Evolutionary conservation across 2,329 filamentous ascomycete species (phyloP).

Genomic region (Scedosporium aurantiacum): DNA sequence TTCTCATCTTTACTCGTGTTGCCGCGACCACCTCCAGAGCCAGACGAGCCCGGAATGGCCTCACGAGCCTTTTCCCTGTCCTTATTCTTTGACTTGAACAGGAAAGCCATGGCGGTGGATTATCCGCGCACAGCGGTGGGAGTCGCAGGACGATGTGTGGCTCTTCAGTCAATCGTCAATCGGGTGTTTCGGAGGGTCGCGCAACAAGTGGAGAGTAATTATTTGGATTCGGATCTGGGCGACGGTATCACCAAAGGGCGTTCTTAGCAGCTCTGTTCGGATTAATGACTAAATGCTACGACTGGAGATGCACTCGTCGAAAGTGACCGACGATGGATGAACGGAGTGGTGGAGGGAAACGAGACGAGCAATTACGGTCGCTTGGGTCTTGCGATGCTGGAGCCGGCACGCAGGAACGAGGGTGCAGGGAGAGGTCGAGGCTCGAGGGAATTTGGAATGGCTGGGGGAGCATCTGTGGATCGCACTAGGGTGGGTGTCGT

Average conservation of each 20-base stretch:
- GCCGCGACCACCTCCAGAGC: constrained; percentile 6
- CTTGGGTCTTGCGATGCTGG: neutral
- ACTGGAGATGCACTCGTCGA: neutral
- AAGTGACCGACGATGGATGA: neutral
- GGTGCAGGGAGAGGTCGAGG: neutral
- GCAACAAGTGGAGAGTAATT: neutral
- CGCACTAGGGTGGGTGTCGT: neutral
- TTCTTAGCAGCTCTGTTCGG: neutral
- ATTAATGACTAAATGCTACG: neutral
- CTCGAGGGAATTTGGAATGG: constrained; percentile 3
- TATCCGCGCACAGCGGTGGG: constrained; percentile 3
- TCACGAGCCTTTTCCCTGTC: constrained; percentile 47
- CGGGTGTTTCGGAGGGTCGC: neutral
- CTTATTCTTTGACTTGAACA: constrained; percentile 74
- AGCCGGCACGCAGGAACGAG: neutral
- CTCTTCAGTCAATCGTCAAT: neutral
- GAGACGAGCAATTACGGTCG: neutral
- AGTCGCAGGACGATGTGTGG: neutral
- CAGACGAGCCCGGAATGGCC: constrained; percentile 9
- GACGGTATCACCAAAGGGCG: neutral
- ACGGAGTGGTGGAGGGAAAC: neutral
- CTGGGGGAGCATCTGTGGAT: constrained; percentile 5
- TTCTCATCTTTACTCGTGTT: constrained; percentile 39
- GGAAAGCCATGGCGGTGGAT: constrained; percentile 54
- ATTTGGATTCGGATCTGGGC: neutral